Base-by-base conservation (phyloP, 2,329 filamentous ascomycete species). In the Arthroderma uncinatum region DNA sequence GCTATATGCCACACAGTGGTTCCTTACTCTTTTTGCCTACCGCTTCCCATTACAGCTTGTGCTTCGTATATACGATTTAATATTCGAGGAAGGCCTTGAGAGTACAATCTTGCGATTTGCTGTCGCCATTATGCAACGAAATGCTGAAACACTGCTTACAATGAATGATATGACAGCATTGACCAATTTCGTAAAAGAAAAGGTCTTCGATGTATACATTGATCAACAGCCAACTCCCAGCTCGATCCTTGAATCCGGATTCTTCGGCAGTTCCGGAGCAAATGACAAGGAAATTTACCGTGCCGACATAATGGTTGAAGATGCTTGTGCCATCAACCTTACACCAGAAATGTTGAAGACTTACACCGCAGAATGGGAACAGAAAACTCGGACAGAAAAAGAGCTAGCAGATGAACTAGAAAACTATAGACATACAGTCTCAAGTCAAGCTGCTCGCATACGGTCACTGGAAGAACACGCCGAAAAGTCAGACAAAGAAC, bases 1-100 rank as follows among this genome's bases (percentile, higher is more conserved):
- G 67, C 79, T 98, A 7, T 98, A 98, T 69, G 93, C 93, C 47
- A 98, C 93, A 0, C 93, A 98, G 71, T 98, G 93, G 93, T 98
- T 98, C 73, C 80, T 98, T 53, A 98, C 93, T 0, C 79, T 98
- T n/a, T 98, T 98, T 68, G 90, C 92, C 33, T 98, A 98, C 71
- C 87, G 94, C 42, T 98, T 98, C 71, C 93, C 93, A 7, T 79
- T 98, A 6, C 93, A 98, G 68, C 82, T 98, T 8, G 93, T 98
- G 5, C 84, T 98, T 58, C 87, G 93, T 33, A 94, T 98, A 54
- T 98, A 97, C 72, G 93, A 98, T 68, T 76, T 98, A 57, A 93
- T 98, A 54, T 78, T 98, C 16, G 93, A 89, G 50, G 92, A 97
- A 71, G 93, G 94, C 2, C 78, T 98, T 14, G 88, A 90, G 55